Base-by-base conservation (phyloP, 768 basidiomycete genomes). In the Fomitopsis serialis region DNA sequence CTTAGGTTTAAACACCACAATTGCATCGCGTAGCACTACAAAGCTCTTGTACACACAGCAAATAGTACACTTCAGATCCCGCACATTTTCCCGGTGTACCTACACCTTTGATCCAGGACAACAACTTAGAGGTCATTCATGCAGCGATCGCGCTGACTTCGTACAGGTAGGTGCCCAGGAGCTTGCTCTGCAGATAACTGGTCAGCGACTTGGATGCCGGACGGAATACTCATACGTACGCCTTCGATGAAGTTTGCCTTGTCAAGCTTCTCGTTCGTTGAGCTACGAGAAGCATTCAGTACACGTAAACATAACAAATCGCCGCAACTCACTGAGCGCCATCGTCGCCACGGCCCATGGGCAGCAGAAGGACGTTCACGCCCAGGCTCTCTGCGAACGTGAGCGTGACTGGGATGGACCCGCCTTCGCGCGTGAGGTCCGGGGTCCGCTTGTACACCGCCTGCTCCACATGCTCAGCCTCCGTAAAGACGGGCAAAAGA, bases 191-290 rank as follows among this genome's bases (percentile, higher is more conserved):
- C 27, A 45, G 29, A 23, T 45, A 52, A 58, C 2, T 44, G 45
- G 50, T 42, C 2, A 32, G 17, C 23, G 42, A 11, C 15, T 27
- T 27, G 44, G 23, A 43, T n/a, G 23, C 17, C 1, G 48, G n/a
- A 51, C 25, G 12, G 15, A 50, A 19, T 19, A 19, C 44, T 17
- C 5, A 32, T 11, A 65, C 83, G 67, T 70, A 87, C 91, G 63
- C 87, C 89, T 68, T 90, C 73, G 55, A 97, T 86, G 70, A 86
- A 97, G 75, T 98, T 98, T 45, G 82, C 83, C 49, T 74, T 74
- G 70, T 98, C 94, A 48, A 98, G 75, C 70, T 98, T 98, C 78
- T 98, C 96, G 68, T 96, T 95, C 11, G 89, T 93, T 48, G 89
- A 92, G 70, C 90, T 91, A 57, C 36, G 25, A 43, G 25, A 42